A percentile compares a stretch with the other conserved stretches of the same genome.
Conservation (phyloP, 164 flowering plant genomes). For the Piper longum region DNA sequence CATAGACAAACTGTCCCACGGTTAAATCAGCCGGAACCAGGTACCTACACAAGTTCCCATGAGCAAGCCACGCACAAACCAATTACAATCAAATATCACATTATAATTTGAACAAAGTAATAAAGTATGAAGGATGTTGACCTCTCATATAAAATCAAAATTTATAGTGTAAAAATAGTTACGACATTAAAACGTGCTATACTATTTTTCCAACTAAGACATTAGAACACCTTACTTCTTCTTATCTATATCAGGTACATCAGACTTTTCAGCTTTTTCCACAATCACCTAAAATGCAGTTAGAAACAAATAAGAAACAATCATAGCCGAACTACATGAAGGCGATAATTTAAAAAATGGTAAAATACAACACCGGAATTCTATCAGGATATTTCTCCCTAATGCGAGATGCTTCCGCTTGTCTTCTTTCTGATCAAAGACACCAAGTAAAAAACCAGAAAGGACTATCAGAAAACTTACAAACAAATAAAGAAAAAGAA, state of each 20-base stretch:
- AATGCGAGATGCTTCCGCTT: slow-evolving; percentile 75
- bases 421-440: slow-evolving; percentile 58
- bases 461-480: too few species aligned
- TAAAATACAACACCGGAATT: slow-evolving; percentile 45
- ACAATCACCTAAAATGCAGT: slow-evolving; percentile 50
- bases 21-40: slow-evolving; percentile 86
- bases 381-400: slow-evolving; percentile 83
- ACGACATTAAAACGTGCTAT: too few species aligned
- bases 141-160: too few species aligned
- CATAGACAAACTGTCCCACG: slow-evolving; percentile 82
- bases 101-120: too few species aligned
- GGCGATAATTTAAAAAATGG: too few species aligned
- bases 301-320: slow-evolving; percentile 1
- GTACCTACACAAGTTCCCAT: slow-evolving; percentile 31
- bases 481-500: too few species aligned
- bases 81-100: too few species aligned
- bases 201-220: not conserved
- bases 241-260: slow-evolving; percentile 82
- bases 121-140: too few species aligned
- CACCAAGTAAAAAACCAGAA: not conserved
- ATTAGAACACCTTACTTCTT: slow-evolving; percentile 46
- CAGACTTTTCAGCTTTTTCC: slow-evolving; percentile 73
- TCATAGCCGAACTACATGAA: not conserved
- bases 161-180: too few species aligned
- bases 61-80: too few species aligned